Evolutionary conservation across 192 early-diverging fungal species (phyloP).

Genomic region (Helicostylum pulchrum): DNA sequence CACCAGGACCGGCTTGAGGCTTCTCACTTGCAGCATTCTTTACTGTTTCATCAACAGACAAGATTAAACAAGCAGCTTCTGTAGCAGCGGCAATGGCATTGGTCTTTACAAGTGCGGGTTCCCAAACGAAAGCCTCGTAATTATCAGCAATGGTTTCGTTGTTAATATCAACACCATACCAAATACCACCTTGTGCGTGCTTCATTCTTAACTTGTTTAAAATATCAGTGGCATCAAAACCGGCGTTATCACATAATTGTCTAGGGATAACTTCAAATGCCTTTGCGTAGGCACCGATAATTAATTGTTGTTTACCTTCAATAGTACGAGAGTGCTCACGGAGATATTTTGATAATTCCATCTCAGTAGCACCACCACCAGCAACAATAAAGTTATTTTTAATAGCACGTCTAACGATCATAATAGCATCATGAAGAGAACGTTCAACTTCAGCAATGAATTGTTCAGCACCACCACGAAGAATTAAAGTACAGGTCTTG

Average conservation of each 20-base stretch:
- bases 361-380: slow-evolving; percentile 97
- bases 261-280: slow-evolving; percentile 97
- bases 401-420: slow-evolving; percentile 97
- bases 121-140: slow-evolving; percentile 95
- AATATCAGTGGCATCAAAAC: slow-evolving; percentile 97
- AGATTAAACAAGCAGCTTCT: slow-evolving; percentile 94
- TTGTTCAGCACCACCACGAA: slow-evolving; percentile 98
- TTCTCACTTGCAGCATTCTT: slow-evolving; percentile 85
- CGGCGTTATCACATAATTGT: slow-evolving; percentile 97
- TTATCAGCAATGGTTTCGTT: slow-evolving; percentile 86
- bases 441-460: slow-evolving; percentile 99
- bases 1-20: slow-evolving; percentile 58
- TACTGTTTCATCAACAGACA: slow-evolving; percentile 97
- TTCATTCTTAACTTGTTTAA: slow-evolving; percentile 94
- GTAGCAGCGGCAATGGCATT: slow-evolving; percentile 91
- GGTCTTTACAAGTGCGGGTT: slow-evolving; percentile 96
- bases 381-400: slow-evolving; percentile 96
- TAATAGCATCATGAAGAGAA: slow-evolving; percentile 97
- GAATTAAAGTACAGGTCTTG: slow-evolving; percentile 92
- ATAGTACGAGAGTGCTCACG: slow-evolving; percentile 89
- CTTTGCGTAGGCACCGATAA: slow-evolving; percentile 91
- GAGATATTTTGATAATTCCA: slow-evolving; percentile 95
- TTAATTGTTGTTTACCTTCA: slow-evolving; percentile 98
- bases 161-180: slow-evolving; percentile 94
- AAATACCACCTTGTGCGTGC: slow-evolving; percentile 76